phyloP scores from a whole-genome alignment of 1,139 yeast genomes.

The Protomyces gravidus region DNA sequence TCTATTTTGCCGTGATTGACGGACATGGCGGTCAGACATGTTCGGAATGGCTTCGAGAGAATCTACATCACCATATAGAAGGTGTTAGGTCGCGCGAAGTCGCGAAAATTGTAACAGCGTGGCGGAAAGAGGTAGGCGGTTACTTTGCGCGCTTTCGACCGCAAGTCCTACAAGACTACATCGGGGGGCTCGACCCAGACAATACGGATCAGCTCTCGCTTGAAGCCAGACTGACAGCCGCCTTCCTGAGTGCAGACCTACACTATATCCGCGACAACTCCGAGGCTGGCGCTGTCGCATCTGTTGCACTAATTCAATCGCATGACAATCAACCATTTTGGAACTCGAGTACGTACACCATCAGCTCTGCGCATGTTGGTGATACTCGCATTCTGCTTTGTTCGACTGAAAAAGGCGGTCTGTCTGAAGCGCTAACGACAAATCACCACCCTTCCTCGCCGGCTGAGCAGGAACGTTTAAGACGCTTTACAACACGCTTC shows the following conservation, averaged over 20 bases:
- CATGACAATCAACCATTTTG: conserved; percentile 56
- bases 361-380: conserved; percentile 88
- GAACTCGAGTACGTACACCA: conserved; percentile 62
- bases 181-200: conserved; percentile 28
- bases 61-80: conserved; percentile 52
- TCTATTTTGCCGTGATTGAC: conserved; percentile 27
- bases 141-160: conserved; percentile 24
- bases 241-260: conserved; percentile 60
- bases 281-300: conserved; percentile 58
- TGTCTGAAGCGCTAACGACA: conserved; percentile 70
- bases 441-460: conserved; percentile 87
- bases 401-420: conserved; percentile 59
- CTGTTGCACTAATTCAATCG: conserved; percentile 65
- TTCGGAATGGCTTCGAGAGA: conserved; percentile 11
- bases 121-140: conserved; percentile 25
- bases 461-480: conserved; percentile 65
- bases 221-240: conserved; percentile 50
- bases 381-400: conserved; percentile 86
- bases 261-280: conserved; percentile 53
- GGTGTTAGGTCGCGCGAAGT: conserved; percentile 39
- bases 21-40: conserved; percentile 27
- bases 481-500: conserved; percentile 66
- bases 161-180: conserved; percentile 20
- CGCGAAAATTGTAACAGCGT: conserved; percentile 26
- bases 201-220: conserved; percentile 20